Evolutionary conservation across 192 early-diverging fungal species (phyloP).

Genomic region (Backusella westeae): DNA sequence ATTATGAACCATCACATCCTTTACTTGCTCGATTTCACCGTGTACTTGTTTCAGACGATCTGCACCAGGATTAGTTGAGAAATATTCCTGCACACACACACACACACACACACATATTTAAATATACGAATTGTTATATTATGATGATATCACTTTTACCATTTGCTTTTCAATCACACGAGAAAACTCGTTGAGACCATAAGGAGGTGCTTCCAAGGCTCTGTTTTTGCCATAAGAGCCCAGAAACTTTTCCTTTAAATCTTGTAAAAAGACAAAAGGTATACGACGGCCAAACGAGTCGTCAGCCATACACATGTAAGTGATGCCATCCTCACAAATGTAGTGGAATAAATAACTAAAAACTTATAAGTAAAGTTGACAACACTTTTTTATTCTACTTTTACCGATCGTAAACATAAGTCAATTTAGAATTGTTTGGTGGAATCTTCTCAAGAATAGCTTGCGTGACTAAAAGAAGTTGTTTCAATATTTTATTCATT

Average conservation of each 20-base stretch:
- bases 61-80: conserved; percentile 64
- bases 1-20: conserved; percentile 94
- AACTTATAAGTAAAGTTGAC: neutral
- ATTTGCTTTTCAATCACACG: conserved; percentile 79
- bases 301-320: conserved; percentile 88
- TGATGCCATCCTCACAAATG: conserved; percentile 73
- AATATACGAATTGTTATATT: too few species aligned
- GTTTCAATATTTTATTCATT: neutral
- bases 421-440: conserved; percentile 86
- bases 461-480: conserved; percentile 58
- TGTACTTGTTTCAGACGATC: conserved; percentile 82
- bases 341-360: conserved; percentile 88
- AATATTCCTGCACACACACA: conserved; percentile 56
- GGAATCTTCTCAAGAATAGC: conserved; percentile 89
- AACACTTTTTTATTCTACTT: neutral
- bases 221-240: conserved; percentile 53
- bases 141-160: conserved; percentile 42
- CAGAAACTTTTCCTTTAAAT: conserved; percentile 67
- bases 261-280: conserved; percentile 90
- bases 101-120: neutral
- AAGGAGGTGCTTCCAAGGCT: conserved; percentile 57
- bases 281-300: conserved; percentile 67
- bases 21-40: conserved; percentile 90
- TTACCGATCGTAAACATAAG: conserved; percentile 87
- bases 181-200: conserved; percentile 83